A percentile compares a stretch with the other conserved stretches of the same genome.
phyloP scores from a whole-genome alignment of 164 flowering plant genomes.

The Dillenia turbinata region DNA sequence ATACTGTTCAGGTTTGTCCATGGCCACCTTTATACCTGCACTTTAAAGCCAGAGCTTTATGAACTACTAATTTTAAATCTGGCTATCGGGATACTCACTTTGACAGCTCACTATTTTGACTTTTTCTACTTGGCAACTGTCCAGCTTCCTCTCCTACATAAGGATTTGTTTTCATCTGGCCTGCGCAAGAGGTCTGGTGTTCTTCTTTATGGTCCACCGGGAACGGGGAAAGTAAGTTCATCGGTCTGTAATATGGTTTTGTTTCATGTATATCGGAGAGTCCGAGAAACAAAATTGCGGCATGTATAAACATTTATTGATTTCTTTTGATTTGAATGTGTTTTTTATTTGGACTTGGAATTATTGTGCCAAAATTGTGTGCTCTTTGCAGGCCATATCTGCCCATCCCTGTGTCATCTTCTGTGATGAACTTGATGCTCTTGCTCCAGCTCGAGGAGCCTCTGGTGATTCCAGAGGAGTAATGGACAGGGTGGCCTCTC shows the following conservation, averaged over 20 bases:
- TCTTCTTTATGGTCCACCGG: slow-evolving; percentile 99
- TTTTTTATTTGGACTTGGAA: not conserved
- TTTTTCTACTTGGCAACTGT: not conserved
- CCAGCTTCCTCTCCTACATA: slow-evolving; percentile 91
- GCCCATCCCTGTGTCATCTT: slow-evolving; percentile 98
- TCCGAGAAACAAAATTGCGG: slow-evolving; percentile 20
- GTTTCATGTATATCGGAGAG: slow-evolving; percentile 37
- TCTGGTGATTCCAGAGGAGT: slow-evolving; percentile 99
- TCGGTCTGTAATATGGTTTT: not conserved
- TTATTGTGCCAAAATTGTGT: slow-evolving; percentile 1
- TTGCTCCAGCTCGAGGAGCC: slow-evolving; percentile 98
- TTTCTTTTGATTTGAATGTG: not conserved
- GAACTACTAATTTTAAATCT: no score
- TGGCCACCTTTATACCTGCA: slow-evolving; percentile 8
- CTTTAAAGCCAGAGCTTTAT: no score
- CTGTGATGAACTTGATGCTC: slow-evolving; percentile 96
- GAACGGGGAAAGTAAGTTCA: slow-evolving; percentile 43
- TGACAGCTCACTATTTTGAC: not conserved
- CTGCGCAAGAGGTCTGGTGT: slow-evolving; percentile 93
- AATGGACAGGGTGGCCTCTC: slow-evolving; percentile 98
- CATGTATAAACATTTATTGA: no score
- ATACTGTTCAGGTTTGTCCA: slow-evolving; percentile 84
- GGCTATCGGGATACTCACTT: no score
- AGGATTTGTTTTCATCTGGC: slow-evolving; percentile 92
- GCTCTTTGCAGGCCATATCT: slow-evolving; percentile 66